Evolutionary conservation across 1,139 yeast genomes (phyloP).

Genomic region (Wickerhamomyces sp.): DNA sequence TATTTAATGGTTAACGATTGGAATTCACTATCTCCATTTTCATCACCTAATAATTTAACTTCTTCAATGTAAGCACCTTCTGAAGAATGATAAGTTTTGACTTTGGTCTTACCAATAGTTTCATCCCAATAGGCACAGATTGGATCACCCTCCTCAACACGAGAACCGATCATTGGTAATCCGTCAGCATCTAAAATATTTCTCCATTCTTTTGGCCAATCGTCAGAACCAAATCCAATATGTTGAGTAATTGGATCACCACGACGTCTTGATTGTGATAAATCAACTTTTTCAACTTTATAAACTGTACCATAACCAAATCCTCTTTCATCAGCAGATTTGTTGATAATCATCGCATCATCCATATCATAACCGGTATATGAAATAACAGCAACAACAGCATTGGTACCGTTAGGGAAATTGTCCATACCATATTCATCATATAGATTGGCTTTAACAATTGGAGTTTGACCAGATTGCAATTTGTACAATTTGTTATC

Average conservation of each 20-base stretch:
- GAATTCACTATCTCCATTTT: conserved; percentile 68
- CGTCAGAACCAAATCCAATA: conserved; percentile 90
- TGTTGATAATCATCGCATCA: conserved; percentile 98
- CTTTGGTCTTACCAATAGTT: conserved; percentile 83
- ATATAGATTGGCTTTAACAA: conserved; percentile 87
- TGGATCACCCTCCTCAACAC: conserved; percentile 94
- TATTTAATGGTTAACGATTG: conserved; percentile 86
- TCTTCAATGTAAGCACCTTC: conserved; percentile 96
- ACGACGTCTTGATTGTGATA: conserved; percentile 71
- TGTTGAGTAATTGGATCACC: conserved; percentile 96
- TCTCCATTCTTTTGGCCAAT: conserved; percentile 89
- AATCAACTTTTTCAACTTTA: conserved; percentile 88
- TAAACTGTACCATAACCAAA: conserved; percentile 96
- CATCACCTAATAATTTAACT: conserved; percentile 89
- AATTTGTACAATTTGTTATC: conserved; percentile 91
- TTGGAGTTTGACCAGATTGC: conserved; percentile 96
- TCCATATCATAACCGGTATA: conserved; percentile 99
- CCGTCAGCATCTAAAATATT: conserved; percentile 90
- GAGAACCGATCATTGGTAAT: conserved; percentile 81
- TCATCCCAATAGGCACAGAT: conserved; percentile 91
- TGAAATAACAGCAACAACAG: conserved; percentile 97
- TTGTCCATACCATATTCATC: conserved; percentile 98
- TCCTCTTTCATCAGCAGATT: conserved; percentile 96
- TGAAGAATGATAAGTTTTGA: conserved; percentile 86
- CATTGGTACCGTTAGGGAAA: conserved; percentile 98